Percentiles rank a stretch among this genome's conserved stretches.
These are phyloP conservation scores for Rhizoclosmatium sp. DNA, from an alignment of 192 early-diverging fungal genomes.

Conservation along the genomic window DNA sequence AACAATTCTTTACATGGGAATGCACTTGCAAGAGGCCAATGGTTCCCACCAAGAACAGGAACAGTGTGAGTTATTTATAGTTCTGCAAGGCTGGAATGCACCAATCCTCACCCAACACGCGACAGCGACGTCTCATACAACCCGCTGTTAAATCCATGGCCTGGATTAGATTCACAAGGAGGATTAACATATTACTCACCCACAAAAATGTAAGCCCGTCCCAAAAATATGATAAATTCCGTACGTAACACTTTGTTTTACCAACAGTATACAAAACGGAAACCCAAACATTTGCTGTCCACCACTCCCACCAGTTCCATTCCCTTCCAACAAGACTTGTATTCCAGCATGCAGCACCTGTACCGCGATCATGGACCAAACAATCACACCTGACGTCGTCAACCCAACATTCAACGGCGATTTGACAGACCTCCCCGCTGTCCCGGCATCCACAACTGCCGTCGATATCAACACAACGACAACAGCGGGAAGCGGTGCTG, in stretches of 20 bases:
- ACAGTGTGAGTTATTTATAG: conserved; percentile 11
- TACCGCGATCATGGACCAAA: not conserved
- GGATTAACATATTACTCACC: conserved; percentile 1
- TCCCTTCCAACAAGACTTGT: no score
- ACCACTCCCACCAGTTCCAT: not conserved
- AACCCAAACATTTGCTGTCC: conserved; percentile 24
- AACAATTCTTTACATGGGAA: conserved; percentile 22
- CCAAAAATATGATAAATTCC: not conserved
- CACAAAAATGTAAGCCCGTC: not conserved
- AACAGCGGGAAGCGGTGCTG: not conserved
- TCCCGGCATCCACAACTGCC: not conserved
- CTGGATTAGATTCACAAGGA: conserved; percentile 1
- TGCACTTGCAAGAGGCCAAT: conserved; percentile 3
- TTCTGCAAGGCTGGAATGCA: no score
- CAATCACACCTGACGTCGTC: not conserved
- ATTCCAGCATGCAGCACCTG: not conserved
- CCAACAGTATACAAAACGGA: not conserved
- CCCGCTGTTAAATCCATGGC: conserved; percentile 5
- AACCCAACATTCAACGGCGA: not conserved
- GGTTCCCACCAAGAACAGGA: conserved; percentile 3
- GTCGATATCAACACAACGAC: not conserved
- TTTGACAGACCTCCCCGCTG: not conserved
- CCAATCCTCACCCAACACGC: no score
- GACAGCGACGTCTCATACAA: conserved; percentile 31
- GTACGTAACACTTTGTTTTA: not conserved